phyloP scores from a whole-genome alignment of 805 yeast species.

The Candida incommunis region DNA sequence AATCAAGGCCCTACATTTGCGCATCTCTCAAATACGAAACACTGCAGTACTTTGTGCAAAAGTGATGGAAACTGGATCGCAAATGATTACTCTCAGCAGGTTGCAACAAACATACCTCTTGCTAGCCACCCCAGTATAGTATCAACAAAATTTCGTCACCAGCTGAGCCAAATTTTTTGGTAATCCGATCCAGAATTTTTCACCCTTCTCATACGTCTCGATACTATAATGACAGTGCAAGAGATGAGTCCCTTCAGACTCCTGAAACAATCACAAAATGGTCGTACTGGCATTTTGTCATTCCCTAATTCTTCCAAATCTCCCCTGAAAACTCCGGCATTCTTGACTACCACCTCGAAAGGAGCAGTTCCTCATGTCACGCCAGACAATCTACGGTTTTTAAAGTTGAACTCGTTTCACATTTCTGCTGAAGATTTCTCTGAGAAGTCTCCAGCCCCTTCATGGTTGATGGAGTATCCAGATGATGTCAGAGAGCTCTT shows the following conservation, averaged over 20 bases:
- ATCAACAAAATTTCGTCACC: no score
- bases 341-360: constrained; percentile 23
- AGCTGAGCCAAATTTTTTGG: no score
- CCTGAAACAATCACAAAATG: neutral
- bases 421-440: constrained; percentile 25
- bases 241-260: neutral
- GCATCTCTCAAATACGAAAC: no score
- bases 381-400: constrained; percentile 22
- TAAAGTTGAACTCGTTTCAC: constrained; percentile 12
- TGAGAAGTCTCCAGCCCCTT: constrained; percentile 16
- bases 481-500: constrained; percentile 10
- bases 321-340: constrained; percentile 16
- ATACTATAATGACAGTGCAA: neutral
- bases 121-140: no score
- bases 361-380: constrained; percentile 30
- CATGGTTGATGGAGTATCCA: constrained; percentile 6
- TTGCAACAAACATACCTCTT: no score
- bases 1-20: no score
- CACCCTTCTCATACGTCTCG: no score
- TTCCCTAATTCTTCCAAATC: neutral
- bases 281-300: neutral
- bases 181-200: neutral
- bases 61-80: no score
- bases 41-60: no score
- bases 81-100: no score